Conservation (phyloP, 2,329 filamentous ascomycete species). For the Akanthomyces muscarius region DNA sequence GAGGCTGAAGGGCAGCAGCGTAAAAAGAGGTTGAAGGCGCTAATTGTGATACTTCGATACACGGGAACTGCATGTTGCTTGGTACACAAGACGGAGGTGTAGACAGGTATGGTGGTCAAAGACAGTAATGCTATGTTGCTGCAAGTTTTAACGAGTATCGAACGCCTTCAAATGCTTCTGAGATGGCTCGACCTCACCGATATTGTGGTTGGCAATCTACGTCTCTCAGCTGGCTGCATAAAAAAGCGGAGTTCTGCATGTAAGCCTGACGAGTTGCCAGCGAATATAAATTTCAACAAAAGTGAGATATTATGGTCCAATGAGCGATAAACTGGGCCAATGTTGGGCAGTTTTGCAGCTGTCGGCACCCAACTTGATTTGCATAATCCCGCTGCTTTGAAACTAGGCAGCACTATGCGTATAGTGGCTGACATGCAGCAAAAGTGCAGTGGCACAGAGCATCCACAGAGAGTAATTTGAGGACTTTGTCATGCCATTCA, state of each 20-base stretch:
- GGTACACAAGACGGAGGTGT: neutral
- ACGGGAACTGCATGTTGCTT: constrained; percentile 41
- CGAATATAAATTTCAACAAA: neutral
- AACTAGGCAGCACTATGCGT: neutral
- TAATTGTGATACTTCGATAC: constrained; percentile 68
- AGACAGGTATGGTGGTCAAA: neutral
- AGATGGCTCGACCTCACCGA: constrained; percentile 1
- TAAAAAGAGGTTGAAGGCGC: constrained; percentile 81
- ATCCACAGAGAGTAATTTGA: neutral
- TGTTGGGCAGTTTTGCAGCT: constrained; percentile 14
- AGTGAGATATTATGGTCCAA: constrained; percentile 12
- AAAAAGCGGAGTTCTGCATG: constrained; percentile 15
- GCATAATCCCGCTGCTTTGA: neutral
- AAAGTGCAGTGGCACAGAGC: neutral
- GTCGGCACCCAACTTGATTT: neutral
- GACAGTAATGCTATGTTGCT: neutral
- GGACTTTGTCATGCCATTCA: neutral
- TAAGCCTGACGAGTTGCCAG: constrained; percentile 9
- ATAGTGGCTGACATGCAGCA: neutral
- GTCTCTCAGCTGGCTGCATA: constrained; percentile 5
- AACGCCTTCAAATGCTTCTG: neutral
- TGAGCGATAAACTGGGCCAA: constrained; percentile 12
- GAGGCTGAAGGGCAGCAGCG: constrained; percentile 69
- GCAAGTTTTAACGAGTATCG: neutral
- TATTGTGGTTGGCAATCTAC: neutral